Conservation (phyloP, 2,329 filamentous ascomycete species). For the Drechslera avenae region DNA sequence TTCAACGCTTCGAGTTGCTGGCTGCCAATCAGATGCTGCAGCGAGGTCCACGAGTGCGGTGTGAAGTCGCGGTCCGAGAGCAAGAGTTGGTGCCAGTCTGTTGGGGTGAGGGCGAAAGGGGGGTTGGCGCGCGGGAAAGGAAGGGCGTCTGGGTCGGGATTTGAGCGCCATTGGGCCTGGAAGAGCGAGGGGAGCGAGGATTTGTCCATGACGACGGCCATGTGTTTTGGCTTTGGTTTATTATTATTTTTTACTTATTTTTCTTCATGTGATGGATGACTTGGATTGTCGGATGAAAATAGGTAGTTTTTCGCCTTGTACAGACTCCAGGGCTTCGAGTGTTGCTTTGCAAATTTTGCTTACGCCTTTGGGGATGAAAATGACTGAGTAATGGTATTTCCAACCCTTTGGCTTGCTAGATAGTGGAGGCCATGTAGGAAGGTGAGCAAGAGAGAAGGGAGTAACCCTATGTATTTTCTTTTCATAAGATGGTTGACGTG, state of each 20-base stretch:
- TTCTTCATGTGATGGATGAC: too few relatives aligned
- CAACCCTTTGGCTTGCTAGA: too few relatives aligned
- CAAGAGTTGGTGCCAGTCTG: slow-evolving; percentile 43
- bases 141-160: slow-evolving; percentile 41
- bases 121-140: slow-evolving; percentile 43
- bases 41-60: slow-evolving; percentile 43
- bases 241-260: too few relatives aligned
- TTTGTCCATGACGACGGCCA: slow-evolving; percentile 22
- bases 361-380: too few relatives aligned
- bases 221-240: too few relatives aligned
- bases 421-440: too few relatives aligned
- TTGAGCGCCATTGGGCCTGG: slow-evolving; percentile 36
- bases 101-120: slow-evolving; percentile 43
- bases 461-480: neutral
- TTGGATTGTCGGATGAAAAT: too few relatives aligned
- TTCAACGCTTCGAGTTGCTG: slow-evolving; percentile 63
- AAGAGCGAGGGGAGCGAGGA: slow-evolving; percentile 38
- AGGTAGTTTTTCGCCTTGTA: too few relatives aligned
- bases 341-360: too few relatives aligned
- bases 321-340: too few relatives aligned
- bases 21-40: slow-evolving; percentile 45
- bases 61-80: slow-evolving; percentile 41
- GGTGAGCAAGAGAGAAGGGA: too few relatives aligned
- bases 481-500: neutral
- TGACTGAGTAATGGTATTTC: too few relatives aligned